Conservation (phyloP, 306 rosid species). For the Trifolium fragiferum region DNA sequence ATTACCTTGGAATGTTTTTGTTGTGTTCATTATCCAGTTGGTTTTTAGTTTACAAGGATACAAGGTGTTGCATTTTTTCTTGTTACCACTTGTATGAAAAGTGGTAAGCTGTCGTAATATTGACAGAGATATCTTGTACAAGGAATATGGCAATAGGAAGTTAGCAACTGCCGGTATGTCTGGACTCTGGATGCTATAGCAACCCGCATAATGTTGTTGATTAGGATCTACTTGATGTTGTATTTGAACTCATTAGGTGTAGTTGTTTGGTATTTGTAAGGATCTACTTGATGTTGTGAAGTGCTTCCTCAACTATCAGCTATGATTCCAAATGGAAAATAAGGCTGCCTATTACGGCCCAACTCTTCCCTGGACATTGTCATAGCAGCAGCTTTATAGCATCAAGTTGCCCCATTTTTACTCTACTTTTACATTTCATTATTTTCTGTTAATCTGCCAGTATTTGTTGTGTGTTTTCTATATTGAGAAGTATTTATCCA, state of each 20-base stretch:
- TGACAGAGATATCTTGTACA: slow-evolving; percentile 9
- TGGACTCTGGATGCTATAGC: slow-evolving; percentile 7
- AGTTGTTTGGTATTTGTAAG: slow-evolving; percentile 1
- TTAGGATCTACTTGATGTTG: slow-evolving; percentile 20
- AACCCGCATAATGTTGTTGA: slow-evolving; percentile 15
- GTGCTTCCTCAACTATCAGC: background rate
- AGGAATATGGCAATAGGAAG: slow-evolving; percentile 28
- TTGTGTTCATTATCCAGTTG: slow-evolving; percentile 27
- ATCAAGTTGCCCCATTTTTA: background rate
- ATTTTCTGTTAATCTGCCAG: background rate
- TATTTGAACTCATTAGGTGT: slow-evolving; percentile 21
- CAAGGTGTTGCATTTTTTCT: background rate
- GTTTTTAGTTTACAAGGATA: slow-evolving; percentile 4
- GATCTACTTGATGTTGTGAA: slow-evolving; percentile 8
- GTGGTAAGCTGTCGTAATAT: slow-evolving; percentile 9
- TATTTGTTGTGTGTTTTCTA: slow-evolving; percentile 24
- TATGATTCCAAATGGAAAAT: background rate
- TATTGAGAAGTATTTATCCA: slow-evolving; percentile 23
- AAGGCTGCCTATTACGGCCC: background rate
- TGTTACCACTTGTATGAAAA: slow-evolving; percentile 2
- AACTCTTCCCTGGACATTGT: background rate
- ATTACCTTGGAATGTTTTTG: background rate
- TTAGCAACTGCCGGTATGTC: background rate
- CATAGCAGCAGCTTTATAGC: slow-evolving; percentile 2
- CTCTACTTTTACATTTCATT: slow-evolving; percentile 18